Evolutionary conservation across 805 yeast genomes (phyloP), one percentile per base, ranked within the genome.

Genomic region (Saccharomycopsis sp.): DNA sequence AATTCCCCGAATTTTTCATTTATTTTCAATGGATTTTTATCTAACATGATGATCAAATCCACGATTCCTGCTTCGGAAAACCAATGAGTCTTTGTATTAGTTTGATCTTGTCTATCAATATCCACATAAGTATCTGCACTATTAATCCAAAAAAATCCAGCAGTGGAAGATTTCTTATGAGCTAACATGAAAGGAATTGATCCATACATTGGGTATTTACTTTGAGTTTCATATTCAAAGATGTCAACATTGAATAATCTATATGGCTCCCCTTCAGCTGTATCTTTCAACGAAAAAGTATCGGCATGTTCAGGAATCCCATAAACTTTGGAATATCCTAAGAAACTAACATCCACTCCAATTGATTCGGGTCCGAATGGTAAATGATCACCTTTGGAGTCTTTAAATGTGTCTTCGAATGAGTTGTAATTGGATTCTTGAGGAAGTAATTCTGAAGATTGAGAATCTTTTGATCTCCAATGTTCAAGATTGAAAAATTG

Each of bases 281-380:
- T 88, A 49, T 83, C 89, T 41, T 76, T 75, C 49, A 92, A 63
- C 15, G 79, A 67, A 36, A 92, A 60, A 1, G 80, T 64, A 50
- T 85, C 95, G 0, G 97, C 89, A 54, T 92, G 98, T 58, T 92
- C 98, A 0, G 98, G 97, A 33, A 92, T 81, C n/a, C 99, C 99
- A 57, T 74, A 92, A 1, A 85, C 82, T 52, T 79, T 69, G 4
- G 64, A 56, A 49, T 67, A 79, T 1, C 74, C 77, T 2, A 60
- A 54, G 49, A 92, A 78, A 0, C 74, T 60, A 44, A 86, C 69
- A 56, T 92, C 99, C 21, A 83, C 49, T 0, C 80, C 96, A 20
- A 92, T 67, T 0, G 96, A 74, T 58, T 92, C 97, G 0, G 98
- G 97, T 0, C 95, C 95, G 30, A 82, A 60, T 5, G 87, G 85